phyloP scores from a whole-genome alignment of 148 eudicot genomes.

The Cornus suecica region DNA sequence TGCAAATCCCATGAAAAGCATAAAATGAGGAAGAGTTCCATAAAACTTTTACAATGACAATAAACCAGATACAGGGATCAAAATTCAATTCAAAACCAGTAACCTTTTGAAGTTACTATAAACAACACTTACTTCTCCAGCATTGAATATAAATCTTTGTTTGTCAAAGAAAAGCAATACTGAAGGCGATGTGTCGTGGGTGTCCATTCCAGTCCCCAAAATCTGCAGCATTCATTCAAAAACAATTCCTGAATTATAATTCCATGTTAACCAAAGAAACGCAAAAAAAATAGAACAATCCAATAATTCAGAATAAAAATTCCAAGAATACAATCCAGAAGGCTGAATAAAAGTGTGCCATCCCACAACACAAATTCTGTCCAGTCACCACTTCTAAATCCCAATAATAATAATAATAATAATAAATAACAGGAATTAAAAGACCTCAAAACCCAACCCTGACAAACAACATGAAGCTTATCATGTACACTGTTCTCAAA shows the following conservation, averaged over 20 bases:
- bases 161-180: constrained; percentile 90
- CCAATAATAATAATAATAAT: too few species aligned
- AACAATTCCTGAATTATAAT: neutral
- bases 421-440: too few species aligned
- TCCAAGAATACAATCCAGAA: neutral
- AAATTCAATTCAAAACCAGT: neutral
- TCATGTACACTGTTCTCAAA: too few species aligned
- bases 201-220: constrained; percentile 97
- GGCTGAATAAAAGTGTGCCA: neutral
- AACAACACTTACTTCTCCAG: constrained; percentile 79
- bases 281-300: neutral
- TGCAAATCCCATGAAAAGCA: neutral
- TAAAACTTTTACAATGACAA: too few species aligned
- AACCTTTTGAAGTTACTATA: neutral
- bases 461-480: too few species aligned
- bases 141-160: constrained; percentile 88
- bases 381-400: too few species aligned
- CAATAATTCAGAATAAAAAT: neutral
- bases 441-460: too few species aligned
- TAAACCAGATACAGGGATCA: neutral
- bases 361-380: too few species aligned
- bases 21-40: too few species aligned
- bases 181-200: constrained; percentile 90
- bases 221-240: constrained; percentile 38
- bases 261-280: too few species aligned